Base-by-base conservation (phyloP, 2,329 filamentous ascomycete species). In the Colletotrichum paranaense region DNA sequence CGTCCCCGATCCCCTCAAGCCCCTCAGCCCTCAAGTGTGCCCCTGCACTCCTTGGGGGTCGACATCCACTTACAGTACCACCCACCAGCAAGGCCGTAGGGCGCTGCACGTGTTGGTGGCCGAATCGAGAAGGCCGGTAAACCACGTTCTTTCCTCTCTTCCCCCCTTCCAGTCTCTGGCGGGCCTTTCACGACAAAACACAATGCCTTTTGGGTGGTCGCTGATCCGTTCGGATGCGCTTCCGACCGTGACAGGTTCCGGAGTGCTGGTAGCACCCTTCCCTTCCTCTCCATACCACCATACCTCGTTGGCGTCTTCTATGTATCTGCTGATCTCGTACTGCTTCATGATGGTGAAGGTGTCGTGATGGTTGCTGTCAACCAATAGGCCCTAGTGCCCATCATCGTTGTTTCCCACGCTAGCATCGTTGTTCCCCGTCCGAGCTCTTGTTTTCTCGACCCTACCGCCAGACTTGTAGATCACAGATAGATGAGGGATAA, bases 81-180 rank as follows among this genome's bases (percentile, higher is more conserved):
- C 56, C 56, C 26, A 12, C 55, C 12, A 46, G 35, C 26, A 5
- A 14, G 1, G 24, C 46, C 38, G n/a, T 38, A 73, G 49, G 66
- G 56, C 70, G 67, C 55, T 9, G 66, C 70, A 73, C 66, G 66
- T 73, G 55, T 59, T 49, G 9, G 28, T 62, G 5, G 9, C 30
- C 59, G n/a, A 11, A 63, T 35, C 28, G 26, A 52, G 60, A 24
- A 52, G 26, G 9, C 4, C 24, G 5, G 26, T 30, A 24, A 19
- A 28, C 38, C n/a, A 30, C 8, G 6, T 11, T 24, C 58, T 22
- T 24, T 11, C 12, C 30, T 7, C 28, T 30, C 22, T 26, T 14
- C 9, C 46, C 35, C 35, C 35, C 35, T 38, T 42, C 38, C 14
- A 6, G 5, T 7, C 38, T 16, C 38, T 42, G 38, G 5, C 26